A percentile compares a stretch with the other conserved stretches of the same genome.
Evolutionary conservation across 805 yeast species (phyloP).

Genomic region (Kockiozyma suomiensis): DNA sequence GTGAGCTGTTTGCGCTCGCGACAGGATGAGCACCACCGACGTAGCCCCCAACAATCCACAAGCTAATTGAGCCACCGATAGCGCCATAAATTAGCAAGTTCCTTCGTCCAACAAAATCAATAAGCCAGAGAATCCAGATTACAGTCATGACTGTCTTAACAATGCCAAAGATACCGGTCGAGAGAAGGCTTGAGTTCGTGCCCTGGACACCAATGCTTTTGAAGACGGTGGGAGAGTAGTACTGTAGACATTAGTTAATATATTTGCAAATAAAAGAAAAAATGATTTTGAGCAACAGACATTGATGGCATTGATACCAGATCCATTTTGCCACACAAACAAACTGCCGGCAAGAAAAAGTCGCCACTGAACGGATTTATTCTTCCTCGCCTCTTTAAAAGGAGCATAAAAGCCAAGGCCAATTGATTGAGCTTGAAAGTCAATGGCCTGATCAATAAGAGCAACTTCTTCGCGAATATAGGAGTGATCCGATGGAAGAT

Average conservation of each 20-base stretch:
- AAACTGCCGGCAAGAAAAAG: conserved; percentile 66
- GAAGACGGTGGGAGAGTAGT: conserved; percentile 51
- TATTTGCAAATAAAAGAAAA: too few relatives aligned
- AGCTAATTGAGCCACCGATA: conserved; percentile 64
- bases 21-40: background rate
- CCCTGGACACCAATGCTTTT: conserved; percentile 48
- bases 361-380: conserved; percentile 1
- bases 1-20: too few relatives aligned
- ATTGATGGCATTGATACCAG: conserved; percentile 63
- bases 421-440: conserved; percentile 50
- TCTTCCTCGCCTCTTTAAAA: too few relatives aligned
- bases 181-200: conserved; percentile 61
- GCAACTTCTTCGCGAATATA: conserved; percentile 50
- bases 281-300: too few relatives aligned
- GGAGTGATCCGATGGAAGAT: conserved; percentile 49
- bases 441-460: too few relatives aligned
- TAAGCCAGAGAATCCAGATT: conserved; percentile 70
- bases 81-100: conserved; percentile 72
- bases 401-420: conserved; percentile 57
- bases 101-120: conserved; percentile 81
- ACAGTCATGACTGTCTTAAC: conserved; percentile 79
- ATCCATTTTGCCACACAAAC: conserved; percentile 82
- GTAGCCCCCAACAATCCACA: conserved; percentile 64
- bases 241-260: too few relatives aligned
- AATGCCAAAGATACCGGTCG: conserved; percentile 76